phyloP scores from a whole-genome alignment of 2,329 filamentous ascomycete genomes.

The Penicillium sp. region DNA sequence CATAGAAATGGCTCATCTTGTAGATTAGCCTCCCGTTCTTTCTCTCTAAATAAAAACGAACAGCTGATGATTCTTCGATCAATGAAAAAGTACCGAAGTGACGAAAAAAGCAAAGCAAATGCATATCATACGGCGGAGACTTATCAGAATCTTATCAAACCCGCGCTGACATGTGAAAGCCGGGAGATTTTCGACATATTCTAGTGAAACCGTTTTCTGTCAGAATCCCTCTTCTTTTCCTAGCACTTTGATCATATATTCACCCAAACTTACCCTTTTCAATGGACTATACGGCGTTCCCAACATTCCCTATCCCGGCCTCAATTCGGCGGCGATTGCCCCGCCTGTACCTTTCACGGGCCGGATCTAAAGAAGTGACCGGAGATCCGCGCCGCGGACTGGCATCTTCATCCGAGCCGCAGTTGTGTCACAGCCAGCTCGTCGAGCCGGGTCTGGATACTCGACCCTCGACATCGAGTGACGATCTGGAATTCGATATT shows the following conservation, averaged over 20 bases:
- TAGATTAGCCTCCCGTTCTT: too few species aligned
- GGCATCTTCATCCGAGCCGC: slow-evolving; percentile 19
- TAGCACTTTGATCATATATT: not conserved
- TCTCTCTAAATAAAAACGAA: too few species aligned
- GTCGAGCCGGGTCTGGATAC: not conserved
- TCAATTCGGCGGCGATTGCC: slow-evolving; percentile 31
- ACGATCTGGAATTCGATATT: slow-evolving; percentile 22
- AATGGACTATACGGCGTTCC: slow-evolving; percentile 24
- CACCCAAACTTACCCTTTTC: not conserved
- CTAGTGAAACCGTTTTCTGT: not conserved
- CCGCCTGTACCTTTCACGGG: slow-evolving; percentile 22
- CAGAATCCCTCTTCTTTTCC: not conserved
- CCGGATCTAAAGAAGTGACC: slow-evolving; percentile 9
- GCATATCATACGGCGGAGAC: too few species aligned
- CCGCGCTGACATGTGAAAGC: not conserved
- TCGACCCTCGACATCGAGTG: slow-evolving; percentile 23
- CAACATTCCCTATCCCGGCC: slow-evolving; percentile 27
- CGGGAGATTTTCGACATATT: not conserved
- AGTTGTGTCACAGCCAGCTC: slow-evolving; percentile 2
- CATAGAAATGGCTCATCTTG: too few species aligned
- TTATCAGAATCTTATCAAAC: too few species aligned
- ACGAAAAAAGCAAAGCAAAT: too few species aligned
- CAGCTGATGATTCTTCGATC: too few species aligned
- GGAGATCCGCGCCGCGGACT: slow-evolving; percentile 8
- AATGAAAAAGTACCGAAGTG: too few species aligned